Base-by-base conservation (phyloP, 2,329 filamentous ascomycete genomes). In the Phialophora chinensis region DNA sequence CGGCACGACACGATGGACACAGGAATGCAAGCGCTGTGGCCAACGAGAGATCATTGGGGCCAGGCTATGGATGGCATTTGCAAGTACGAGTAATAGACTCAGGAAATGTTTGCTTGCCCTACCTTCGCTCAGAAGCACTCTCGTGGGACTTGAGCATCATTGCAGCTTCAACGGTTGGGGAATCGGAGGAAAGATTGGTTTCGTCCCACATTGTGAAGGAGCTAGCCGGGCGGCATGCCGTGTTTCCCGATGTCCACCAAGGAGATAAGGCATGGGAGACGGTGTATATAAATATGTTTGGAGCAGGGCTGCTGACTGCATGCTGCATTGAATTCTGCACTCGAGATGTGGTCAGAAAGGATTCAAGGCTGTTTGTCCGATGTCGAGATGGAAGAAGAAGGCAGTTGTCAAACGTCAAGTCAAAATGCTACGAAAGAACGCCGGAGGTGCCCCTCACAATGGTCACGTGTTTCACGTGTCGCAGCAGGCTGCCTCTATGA, bases 181-280 rank as follows among this genome's bases (percentile, higher is more conserved):
- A 29, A 25, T 29, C 38, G 17, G 50, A 63, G 53, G 53, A 44
- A 44, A n/a, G 38, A 17, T n/a, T 44, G 38, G 61, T 17, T 31
- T 27, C 23, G 61, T 63, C 61, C 61, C 61, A 57, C 61, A 50
- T 31, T 38, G 35, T n/a, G 54, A 44, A 29, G 23, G 31, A 49
- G 35, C 14, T 57, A 25, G 23, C 20, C 47, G 47, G 59, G 47
- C 59, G 49, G 47, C 12, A 54, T 64, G 62, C 62, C 62, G 62
- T 58, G 27, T 59, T 58, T 58, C 25, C 62, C 62, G 62, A 29
- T 35, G 27, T 23, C 47, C 47, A 1, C 38, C 29, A n/a, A n/a
- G 20, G 47, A 64, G 47, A 58, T 58, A 64, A 52, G 62, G 20
- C 42, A 53, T 20, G 17, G 17, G 29, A 33, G 29, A 17, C 20